These are phyloP conservation scores for Gossypium arboreum DNA, from an alignment of 345 rosid genomes.

Conservation along the genomic window DNA sequence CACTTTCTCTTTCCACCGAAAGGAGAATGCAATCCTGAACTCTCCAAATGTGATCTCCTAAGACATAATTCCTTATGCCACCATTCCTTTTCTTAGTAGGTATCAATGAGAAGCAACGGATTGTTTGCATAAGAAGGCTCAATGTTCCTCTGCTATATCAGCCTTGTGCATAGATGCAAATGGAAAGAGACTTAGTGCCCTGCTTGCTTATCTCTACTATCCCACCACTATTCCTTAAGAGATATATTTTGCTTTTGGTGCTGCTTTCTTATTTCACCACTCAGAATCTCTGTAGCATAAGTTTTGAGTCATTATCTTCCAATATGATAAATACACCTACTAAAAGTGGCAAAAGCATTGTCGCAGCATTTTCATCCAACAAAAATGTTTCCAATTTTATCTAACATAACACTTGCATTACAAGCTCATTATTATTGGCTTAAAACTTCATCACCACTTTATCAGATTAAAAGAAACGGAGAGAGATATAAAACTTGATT, in stretches of 20 bases:
- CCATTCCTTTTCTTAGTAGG: slow-evolving; percentile 44
- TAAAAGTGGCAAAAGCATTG: slow-evolving; percentile 4
- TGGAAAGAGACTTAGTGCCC: slow-evolving; percentile 53
- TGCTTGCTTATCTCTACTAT: slow-evolving; percentile 43
- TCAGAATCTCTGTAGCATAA: slow-evolving; percentile 43
- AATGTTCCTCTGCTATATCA: slow-evolving; percentile 44
- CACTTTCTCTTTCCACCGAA: slow-evolving; percentile 52
- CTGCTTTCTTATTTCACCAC: slow-evolving; percentile 47
- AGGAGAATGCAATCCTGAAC: slow-evolving; percentile 61
- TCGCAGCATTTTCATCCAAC: background rate
- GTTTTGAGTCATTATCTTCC: slow-evolving; percentile 27
- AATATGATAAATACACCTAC: slow-evolving; percentile 8
- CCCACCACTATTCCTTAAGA: slow-evolving; percentile 49
- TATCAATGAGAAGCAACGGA: slow-evolving; percentile 42
- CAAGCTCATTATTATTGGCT: background rate
- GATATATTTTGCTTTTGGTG: slow-evolving; percentile 57
- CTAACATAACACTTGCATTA: background rate
- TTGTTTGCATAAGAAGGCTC: slow-evolving; percentile 60
- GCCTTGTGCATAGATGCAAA: slow-evolving; percentile 54
- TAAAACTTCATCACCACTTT: background rate
- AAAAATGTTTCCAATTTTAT: background rate
- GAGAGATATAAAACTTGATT: background rate
- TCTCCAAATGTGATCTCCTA: slow-evolving; percentile 45
- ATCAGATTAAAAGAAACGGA: background rate
- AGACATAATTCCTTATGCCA: slow-evolving; percentile 32